A percentile compares a stretch with the other conserved stretches of the same genome.
Conservation (phyloP, 225 moss, liverwort and hornwort genomes). For the Polytrichum formosum region DNA sequence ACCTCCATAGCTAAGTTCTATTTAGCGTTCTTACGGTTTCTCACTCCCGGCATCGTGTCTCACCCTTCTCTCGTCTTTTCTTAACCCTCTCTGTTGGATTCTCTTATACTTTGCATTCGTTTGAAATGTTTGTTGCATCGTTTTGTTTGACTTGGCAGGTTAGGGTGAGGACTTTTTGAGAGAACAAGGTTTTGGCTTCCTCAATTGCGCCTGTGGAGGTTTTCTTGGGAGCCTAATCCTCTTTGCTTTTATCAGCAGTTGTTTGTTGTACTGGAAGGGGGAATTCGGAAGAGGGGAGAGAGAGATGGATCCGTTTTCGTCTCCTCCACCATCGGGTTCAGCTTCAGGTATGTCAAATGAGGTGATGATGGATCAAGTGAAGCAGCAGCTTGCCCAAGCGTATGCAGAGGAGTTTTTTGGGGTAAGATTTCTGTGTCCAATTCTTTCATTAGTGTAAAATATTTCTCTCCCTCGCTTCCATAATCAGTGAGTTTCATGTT, state of each 20-base stretch:
- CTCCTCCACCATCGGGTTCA: constrained; percentile 44
- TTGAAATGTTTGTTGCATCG: neutral
- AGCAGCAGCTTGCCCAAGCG: constrained; percentile 93
- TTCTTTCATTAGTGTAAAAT: too few species aligned
- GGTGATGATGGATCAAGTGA: constrained; percentile 83
- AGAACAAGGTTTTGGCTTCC: neutral
- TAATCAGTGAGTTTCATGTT: too few species aligned
- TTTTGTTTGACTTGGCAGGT: neutral
- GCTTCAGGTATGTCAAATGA: constrained; percentile 64
- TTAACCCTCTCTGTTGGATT: too few species aligned
- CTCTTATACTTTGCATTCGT: too few species aligned
- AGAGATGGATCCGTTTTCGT: constrained; percentile 62
- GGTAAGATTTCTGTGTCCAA: constrained; percentile 29
- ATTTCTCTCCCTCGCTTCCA: too few species aligned
- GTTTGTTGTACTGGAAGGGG: neutral
- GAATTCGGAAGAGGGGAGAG: neutral
- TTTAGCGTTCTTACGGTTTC: neutral
- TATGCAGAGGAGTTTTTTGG: constrained; percentile 97
- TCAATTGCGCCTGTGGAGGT: neutral
- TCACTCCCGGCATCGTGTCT: too few species aligned
- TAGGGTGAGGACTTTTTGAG: neutral
- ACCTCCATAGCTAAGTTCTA: neutral
- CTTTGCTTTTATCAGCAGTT: neutral
- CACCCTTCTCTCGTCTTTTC: too few species aligned
- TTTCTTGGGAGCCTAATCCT: neutral